Percentiles rank a stretch among this genome's conserved stretches.
Conservation (phyloP, 495 filamentous ascomycete genomes). For the Astrocystis sublimbata region DNA sequence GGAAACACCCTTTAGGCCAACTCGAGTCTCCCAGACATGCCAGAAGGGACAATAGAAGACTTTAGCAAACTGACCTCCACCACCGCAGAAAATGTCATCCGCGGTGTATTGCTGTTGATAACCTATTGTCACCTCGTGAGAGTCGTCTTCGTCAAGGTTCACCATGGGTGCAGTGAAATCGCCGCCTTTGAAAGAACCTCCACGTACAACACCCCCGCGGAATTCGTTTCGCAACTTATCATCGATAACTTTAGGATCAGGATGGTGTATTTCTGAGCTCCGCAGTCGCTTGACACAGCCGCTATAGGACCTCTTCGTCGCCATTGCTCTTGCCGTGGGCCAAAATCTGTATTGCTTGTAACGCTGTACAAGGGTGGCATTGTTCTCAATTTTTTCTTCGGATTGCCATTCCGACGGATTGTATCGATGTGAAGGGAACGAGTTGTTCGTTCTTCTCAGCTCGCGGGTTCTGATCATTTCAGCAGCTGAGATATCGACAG, state of each 20-base stretch:
- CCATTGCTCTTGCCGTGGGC: background rate
- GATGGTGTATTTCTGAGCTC: background rate
- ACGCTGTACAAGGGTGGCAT: slow-evolving; percentile 37
- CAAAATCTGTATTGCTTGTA: slow-evolving; percentile 25
- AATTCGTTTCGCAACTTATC: slow-evolving; percentile 31
- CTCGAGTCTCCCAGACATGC: too few species aligned
- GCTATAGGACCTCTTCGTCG: slow-evolving; percentile 20
- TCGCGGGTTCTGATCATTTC: slow-evolving; percentile 38
- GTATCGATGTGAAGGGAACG: slow-evolving; percentile 38
- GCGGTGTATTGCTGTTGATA: slow-evolving; percentile 46
- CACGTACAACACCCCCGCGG: slow-evolving; percentile 30
- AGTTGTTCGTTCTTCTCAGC: slow-evolving; percentile 50
- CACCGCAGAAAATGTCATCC: slow-evolving; percentile 71
- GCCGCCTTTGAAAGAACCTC: slow-evolving; percentile 29
- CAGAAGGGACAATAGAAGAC: too few species aligned
- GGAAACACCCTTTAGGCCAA: too few species aligned
- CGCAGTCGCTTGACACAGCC: slow-evolving; percentile 23
- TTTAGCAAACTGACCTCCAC: too few species aligned
- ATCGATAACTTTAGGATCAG: background rate
- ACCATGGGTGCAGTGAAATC: background rate
- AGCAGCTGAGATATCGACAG: slow-evolving; percentile 38
- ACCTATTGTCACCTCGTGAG: background rate
- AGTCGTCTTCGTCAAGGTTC: background rate
- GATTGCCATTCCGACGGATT: background rate
- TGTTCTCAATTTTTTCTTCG: slow-evolving; percentile 16